These are phyloP conservation scores for Globisporangium camurandrum DNA, from an alignment of 352 stramenopile genomes.

Conservation along the genomic window DNA sequence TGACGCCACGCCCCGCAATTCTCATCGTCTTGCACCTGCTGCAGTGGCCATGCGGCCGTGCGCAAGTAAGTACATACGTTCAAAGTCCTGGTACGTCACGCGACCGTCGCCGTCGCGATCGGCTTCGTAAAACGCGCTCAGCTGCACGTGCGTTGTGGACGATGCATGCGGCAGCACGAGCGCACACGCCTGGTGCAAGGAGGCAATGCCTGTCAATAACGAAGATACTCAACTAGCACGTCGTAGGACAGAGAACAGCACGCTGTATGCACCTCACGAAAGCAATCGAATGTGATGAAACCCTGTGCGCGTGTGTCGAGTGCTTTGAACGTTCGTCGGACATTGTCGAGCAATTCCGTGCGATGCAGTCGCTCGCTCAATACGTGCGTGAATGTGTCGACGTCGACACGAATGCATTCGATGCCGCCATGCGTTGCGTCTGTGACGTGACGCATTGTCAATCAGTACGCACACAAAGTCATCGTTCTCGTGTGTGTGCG, in stretches of 20 bases:
- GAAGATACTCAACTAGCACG: not conserved
- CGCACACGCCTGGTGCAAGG: slow-evolving; percentile 20
- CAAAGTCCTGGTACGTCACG: slow-evolving; percentile 14
- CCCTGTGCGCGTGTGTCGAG: slow-evolving; percentile 47
- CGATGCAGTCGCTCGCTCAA: slow-evolving; percentile 29
- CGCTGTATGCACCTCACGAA: slow-evolving; percentile 20
- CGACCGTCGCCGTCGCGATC: slow-evolving; percentile 46
- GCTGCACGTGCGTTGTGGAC: slow-evolving; percentile 13
- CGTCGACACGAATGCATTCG: slow-evolving; percentile 16
- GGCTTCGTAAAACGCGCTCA: slow-evolving; percentile 37
- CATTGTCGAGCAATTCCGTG: slow-evolving; percentile 43
- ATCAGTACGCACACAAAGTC: too few species aligned
- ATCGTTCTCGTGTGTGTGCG: not conserved
- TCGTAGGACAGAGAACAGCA: not conserved
- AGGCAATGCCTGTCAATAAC: not conserved
- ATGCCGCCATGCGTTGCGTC: slow-evolving; percentile 5
- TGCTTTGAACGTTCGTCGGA: slow-evolving; percentile 56
- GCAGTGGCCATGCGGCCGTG: not conserved
- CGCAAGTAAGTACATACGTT: slow-evolving; percentile 5
- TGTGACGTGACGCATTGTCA: not conserved
- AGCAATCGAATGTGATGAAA: slow-evolving; percentile 58
- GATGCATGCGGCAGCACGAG: slow-evolving; percentile 32
- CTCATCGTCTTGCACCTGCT: too few species aligned
- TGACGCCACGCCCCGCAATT: too few species aligned
- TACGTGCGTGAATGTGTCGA: slow-evolving; percentile 19